A percentile compares a stretch with the other conserved stretches of the same genome.
These are phyloP conservation scores for Calonectria leucothoes DNA, from an alignment of 2,329 filamentous ascomycete species.

Conservation along the genomic window DNA sequence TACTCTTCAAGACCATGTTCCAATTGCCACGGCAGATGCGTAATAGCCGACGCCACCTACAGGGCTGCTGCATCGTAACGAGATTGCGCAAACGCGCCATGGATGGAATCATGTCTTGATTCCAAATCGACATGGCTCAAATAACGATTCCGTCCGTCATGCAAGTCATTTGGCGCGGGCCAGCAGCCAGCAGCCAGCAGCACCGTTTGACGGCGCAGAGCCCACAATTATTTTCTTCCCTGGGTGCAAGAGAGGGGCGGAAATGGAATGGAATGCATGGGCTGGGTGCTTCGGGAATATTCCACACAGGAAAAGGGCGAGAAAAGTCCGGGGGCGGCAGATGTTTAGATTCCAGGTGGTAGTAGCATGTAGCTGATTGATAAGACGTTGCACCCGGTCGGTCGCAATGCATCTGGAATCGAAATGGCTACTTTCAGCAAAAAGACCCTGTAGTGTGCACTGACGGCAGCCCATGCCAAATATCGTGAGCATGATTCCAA, in stretches of 20 bases:
- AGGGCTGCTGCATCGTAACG: not conserved
- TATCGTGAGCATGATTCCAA: conserved; percentile 16
- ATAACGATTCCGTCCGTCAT: not conserved
- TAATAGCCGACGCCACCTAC: not conserved
- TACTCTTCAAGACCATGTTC: not conserved
- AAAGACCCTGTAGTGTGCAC: not conserved
- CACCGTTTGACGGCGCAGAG: not conserved
- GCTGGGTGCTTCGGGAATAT: not conserved
- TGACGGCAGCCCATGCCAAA: not conserved
- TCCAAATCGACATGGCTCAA: not conserved
- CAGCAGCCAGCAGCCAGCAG: not conserved
- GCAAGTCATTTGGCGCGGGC: conserved; percentile 1
- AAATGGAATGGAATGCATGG: not conserved
- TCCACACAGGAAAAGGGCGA: not conserved
- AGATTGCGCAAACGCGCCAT: not conserved
- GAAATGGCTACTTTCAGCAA: not conserved
- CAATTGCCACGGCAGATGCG: not conserved
- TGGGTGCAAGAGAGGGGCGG: not conserved
- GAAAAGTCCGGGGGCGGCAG: not conserved
- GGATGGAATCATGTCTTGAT: conserved; percentile 1
- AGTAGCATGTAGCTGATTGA: not conserved
- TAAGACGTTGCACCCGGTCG: not conserved
- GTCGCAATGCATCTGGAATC: not conserved
- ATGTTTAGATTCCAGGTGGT: not conserved
- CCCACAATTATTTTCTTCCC: not conserved